Conservation (phyloP, 805 yeast genomes). For the Candida palmyrensis region DNA sequence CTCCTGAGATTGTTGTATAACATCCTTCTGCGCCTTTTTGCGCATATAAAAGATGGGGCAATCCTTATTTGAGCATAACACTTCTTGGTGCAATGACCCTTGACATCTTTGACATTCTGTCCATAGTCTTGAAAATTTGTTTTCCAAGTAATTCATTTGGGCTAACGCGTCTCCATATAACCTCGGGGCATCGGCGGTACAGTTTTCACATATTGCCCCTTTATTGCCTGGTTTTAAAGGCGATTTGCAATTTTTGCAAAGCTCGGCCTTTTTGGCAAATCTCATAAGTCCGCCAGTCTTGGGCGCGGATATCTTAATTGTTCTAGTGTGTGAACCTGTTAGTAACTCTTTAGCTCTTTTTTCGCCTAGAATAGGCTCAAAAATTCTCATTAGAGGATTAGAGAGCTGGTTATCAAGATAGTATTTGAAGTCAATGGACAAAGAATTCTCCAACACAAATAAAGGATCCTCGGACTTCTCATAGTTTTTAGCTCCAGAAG, state of each 20-base stretch:
- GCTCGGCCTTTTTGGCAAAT: conserved; percentile 83
- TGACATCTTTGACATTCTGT: conserved; percentile 98
- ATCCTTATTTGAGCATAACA: conserved; percentile 89
- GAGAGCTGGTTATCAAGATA: conserved; percentile 89
- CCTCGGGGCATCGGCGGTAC: conserved; percentile 68
- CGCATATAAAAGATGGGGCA: conserved; percentile 98
- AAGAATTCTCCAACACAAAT: conserved; percentile 83
- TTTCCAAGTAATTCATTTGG: conserved; percentile 73
- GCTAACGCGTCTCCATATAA: conserved; percentile 78
- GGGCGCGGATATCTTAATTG: conserved; percentile 67
- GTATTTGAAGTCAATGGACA: conserved; percentile 92
- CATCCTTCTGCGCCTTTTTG: conserved; percentile 76
- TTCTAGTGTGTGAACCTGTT: conserved; percentile 79
- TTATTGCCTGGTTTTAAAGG: conserved; percentile 59
- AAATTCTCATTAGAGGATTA: conserved; percentile 88
- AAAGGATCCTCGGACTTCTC: conserved; percentile 97
- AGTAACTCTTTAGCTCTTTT: conserved; percentile 72
- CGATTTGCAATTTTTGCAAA: conserved; percentile 83
- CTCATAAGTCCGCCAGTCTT: conserved; percentile 85
- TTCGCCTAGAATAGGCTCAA: conserved; percentile 92
- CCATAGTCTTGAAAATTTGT: conserved; percentile 86
- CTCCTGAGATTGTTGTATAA: conserved; percentile 51
- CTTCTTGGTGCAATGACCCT: conserved; percentile 93
- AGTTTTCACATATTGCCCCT: conserved; percentile 78
- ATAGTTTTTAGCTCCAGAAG: conserved; percentile 81